Evolutionary conservation across 2,329 filamentous ascomycete species (phyloP).

Genomic region (Teratosphaeriaceae sp.): DNA sequence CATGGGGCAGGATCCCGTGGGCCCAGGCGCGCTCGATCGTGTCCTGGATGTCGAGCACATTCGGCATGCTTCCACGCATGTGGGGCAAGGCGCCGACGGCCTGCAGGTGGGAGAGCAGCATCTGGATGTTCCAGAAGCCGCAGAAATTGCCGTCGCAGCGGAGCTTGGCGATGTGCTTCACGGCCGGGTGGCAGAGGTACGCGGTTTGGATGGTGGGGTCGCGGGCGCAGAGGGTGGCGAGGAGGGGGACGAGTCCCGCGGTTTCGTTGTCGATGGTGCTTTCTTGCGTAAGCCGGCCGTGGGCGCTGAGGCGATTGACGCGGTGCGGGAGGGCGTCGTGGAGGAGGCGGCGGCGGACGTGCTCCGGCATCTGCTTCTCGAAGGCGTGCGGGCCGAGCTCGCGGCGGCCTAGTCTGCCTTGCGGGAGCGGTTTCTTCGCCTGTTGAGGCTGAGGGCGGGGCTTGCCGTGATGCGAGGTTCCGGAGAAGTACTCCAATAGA

Average conservation of each 20-base stretch:
- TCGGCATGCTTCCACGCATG: constrained; percentile 50
- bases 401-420: constrained; percentile 28
- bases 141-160: constrained; percentile 84
- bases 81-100: constrained; percentile 12
- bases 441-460: not conserved
- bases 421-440: constrained; percentile 1
- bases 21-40: constrained; percentile 87
- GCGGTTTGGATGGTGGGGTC: constrained; percentile 60
- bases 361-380: constrained; percentile 40
- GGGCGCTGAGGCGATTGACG: constrained; percentile 35
- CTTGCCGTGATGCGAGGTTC: constrained; percentile 3
- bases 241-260: constrained; percentile 37
- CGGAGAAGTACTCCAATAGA: constrained; percentile 11
- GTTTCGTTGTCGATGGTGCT: constrained; percentile 40
- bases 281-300: constrained; percentile 36
- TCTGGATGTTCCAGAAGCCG: constrained; percentile 92
- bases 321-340: constrained; percentile 33
- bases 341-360: constrained; percentile 36
- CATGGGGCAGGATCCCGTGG: constrained; percentile 67
- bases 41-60: constrained; percentile 77
- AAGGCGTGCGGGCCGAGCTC: constrained; percentile 44
- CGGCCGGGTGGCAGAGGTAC: constrained; percentile 70
- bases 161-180: constrained; percentile 76
- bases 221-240: constrained; percentile 47
- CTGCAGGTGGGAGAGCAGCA: constrained; percentile 71